A percentile compares a stretch with the other conserved stretches of the same genome.
phyloP scores from a whole-genome alignment of 73 alveolate species.

The Blepharisma japonicum region DNA sequence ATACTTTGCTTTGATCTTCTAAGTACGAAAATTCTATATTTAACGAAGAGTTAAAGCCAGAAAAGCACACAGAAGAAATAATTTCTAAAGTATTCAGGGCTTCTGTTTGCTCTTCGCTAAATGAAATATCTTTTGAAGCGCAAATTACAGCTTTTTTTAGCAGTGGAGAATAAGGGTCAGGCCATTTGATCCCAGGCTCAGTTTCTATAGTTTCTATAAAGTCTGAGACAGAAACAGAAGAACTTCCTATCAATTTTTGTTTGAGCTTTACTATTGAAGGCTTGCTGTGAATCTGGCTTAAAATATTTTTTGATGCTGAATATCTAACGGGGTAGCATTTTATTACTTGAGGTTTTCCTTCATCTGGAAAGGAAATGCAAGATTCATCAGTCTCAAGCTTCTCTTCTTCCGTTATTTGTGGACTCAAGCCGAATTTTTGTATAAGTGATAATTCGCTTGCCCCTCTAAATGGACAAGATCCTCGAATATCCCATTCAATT shows the following conservation, averaged over 20 bases:
- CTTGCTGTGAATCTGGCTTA: not conserved
- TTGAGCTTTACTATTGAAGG: not conserved
- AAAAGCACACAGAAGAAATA: not conserved
- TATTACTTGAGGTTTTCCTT: not conserved
- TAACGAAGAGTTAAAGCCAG: conserved; percentile 22
- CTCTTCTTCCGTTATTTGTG: not conserved
- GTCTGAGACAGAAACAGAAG: not conserved
- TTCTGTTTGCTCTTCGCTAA: not conserved
- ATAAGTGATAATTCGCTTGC: not conserved
- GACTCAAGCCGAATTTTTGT: not conserved
- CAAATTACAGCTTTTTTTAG: conserved; percentile 5
- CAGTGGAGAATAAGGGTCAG: conserved; percentile 24
- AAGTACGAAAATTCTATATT: not conserved
- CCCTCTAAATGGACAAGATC: not conserved
- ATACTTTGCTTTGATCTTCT: conserved; percentile 17
- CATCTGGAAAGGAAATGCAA: conserved; percentile 15
- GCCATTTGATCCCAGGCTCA: not conserved
- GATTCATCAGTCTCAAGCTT: not conserved
- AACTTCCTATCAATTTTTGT: not conserved
- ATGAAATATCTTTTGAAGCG: not conserved
- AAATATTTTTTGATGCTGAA: conserved; percentile 17
- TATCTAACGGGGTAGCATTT: not conserved
- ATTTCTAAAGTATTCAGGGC: not conserved
- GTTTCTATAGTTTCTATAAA: not conserved
- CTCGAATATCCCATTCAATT: not conserved